A percentile compares a stretch with the other conserved stretches of the same genome.
These are phyloP conservation scores for Rutstroemia sydowiana DNA, from an alignment of 2,329 filamentous ascomycete genomes.

Conservation along the genomic window DNA sequence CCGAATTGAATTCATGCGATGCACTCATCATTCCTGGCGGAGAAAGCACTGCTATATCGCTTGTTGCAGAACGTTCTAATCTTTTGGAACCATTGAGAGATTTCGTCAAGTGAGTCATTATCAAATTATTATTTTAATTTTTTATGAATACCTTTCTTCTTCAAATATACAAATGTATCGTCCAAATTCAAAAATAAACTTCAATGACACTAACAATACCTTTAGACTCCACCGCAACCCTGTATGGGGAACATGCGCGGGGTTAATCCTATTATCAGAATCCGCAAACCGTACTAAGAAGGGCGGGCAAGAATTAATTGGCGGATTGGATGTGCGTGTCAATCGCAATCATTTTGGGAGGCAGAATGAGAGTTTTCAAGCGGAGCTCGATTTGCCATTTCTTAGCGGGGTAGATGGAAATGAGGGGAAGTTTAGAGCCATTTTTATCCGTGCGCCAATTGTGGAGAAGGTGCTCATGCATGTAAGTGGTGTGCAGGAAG, in stretches of 20 bases:
- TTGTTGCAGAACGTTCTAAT: slow-evolving; percentile 75
- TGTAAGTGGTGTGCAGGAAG: slow-evolving; percentile 26
- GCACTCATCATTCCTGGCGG: slow-evolving; percentile 87
- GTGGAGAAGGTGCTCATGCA: slow-evolving; percentile 70
- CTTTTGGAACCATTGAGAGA: slow-evolving; percentile 77
- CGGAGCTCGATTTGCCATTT: slow-evolving; percentile 66
- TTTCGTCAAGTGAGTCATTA: slow-evolving; percentile 72
- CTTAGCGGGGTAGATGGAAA: slow-evolving; percentile 35
- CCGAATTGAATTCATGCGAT: slow-evolving; percentile 66
- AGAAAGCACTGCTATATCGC: slow-evolving; percentile 87
- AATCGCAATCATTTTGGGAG: slow-evolving; percentile 93
- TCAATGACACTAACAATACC: slow-evolving; percentile 12
- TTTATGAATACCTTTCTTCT: not conserved
- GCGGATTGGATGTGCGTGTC: slow-evolving; percentile 82
- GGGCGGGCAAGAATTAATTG: slow-evolving; percentile 87
- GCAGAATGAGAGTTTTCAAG: slow-evolving; percentile 86
- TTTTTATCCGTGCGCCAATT: slow-evolving; percentile 92
- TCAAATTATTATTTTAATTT: not conserved
- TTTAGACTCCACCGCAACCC: slow-evolving; percentile 66
- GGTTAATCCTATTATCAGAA: slow-evolving; percentile 83
- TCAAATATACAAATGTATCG: not conserved
- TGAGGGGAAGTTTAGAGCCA: slow-evolving; percentile 59
- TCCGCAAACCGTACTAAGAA: slow-evolving; percentile 82
- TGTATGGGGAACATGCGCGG: slow-evolving; percentile 94
- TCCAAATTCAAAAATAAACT: no score